A percentile compares a stretch with the other conserved stretches of the same genome.
Evolutionary conservation across 2,329 filamentous ascomycete genomes (phyloP).

Genomic region (Epichloe hybrida): DNA sequence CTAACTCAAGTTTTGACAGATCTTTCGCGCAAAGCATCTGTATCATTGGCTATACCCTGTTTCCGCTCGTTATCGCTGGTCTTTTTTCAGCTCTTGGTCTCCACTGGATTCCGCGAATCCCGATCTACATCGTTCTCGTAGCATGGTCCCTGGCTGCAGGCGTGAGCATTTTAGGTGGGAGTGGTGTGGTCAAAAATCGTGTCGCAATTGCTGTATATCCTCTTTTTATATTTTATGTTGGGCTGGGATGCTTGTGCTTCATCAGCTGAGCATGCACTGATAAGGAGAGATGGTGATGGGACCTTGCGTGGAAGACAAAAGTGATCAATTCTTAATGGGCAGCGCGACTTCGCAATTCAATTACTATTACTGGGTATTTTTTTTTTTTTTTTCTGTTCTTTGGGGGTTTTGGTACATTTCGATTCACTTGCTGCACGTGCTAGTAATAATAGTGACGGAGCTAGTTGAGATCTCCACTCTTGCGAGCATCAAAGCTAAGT

Average conservation of each 20-base stretch:
- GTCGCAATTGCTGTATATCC: constrained; percentile 92
- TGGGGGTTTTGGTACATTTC: too few relatives aligned
- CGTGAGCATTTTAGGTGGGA: constrained; percentile 89
- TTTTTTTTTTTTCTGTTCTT: too few relatives aligned
- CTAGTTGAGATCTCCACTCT: too few relatives aligned
- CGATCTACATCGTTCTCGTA: constrained; percentile 78
- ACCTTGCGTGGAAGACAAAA: too few relatives aligned
- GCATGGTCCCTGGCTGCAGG: constrained; percentile 91
- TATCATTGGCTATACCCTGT: constrained; percentile 96
- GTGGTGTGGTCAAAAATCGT: constrained; percentile 87
- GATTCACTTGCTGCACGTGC: too few relatives aligned
- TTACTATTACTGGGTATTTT: too few relatives aligned
- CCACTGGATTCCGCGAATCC: constrained; percentile 69
- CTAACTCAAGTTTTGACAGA: constrained; percentile 30
- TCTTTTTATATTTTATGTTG: constrained; percentile 87
- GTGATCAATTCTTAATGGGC: too few relatives aligned
- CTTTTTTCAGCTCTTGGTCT: constrained; percentile 79
- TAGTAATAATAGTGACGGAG: too few relatives aligned
- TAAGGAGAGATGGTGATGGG: too few relatives aligned
- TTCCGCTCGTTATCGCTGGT: constrained; percentile 87
- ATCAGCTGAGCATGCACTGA: constrained; percentile 54
- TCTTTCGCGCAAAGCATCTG: constrained; percentile 97
- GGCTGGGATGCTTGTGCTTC: constrained; percentile 88
- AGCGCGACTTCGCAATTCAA: too few relatives aligned
- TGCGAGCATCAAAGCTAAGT: too few relatives aligned